A percentile compares a stretch with the other conserved stretches of the same genome.
Evolutionary conservation across 192 early-diverging fungal genomes (phyloP).

Genomic region (Haplosporangium gracile): DNA sequence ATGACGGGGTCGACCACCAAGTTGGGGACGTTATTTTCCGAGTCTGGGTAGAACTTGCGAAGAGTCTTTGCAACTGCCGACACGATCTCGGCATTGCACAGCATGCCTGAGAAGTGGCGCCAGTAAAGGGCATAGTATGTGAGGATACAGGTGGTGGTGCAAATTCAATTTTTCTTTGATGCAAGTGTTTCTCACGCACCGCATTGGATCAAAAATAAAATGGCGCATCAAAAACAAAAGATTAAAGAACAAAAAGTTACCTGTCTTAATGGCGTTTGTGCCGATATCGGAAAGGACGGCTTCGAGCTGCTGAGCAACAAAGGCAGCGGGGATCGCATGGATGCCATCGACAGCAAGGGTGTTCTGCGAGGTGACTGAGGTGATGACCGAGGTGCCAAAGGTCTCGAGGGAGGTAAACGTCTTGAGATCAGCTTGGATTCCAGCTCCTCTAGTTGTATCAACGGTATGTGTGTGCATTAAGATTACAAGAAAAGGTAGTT

Average conservation of each 20-base stretch:
- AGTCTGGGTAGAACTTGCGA: conserved; percentile 38
- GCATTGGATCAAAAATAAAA: neutral
- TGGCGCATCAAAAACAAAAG: neutral
- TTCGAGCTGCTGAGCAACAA: conserved; percentile 77
- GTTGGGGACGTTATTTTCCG: conserved; percentile 16
- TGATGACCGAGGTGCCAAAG: conserved; percentile 82
- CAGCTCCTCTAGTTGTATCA: conserved; percentile 64
- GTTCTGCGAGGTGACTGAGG: conserved; percentile 90
- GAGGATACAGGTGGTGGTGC: neutral
- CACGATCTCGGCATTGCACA: conserved; percentile 75
- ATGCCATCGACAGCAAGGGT: conserved; percentile 83
- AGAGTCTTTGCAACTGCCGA: conserved; percentile 65
- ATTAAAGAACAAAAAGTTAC: neutral
- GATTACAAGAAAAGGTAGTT: neutral
- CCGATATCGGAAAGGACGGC: conserved; percentile 85
- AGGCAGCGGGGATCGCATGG: conserved; percentile 66
- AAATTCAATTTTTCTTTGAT: neutral
- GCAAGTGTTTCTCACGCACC: neutral
- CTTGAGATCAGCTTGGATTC: conserved; percentile 93
- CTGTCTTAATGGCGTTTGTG: conserved; percentile 81
- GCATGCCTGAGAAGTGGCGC: conserved; percentile 65
- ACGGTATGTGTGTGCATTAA: neutral
- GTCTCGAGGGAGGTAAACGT: conserved; percentile 81
- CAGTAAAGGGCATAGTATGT: neutral
- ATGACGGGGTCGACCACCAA: conserved; percentile 91